A percentile compares a stretch with the other conserved stretches of the same genome.
Conservation (phyloP, 805 yeast species). For the Isabelozyma rhagii region DNA sequence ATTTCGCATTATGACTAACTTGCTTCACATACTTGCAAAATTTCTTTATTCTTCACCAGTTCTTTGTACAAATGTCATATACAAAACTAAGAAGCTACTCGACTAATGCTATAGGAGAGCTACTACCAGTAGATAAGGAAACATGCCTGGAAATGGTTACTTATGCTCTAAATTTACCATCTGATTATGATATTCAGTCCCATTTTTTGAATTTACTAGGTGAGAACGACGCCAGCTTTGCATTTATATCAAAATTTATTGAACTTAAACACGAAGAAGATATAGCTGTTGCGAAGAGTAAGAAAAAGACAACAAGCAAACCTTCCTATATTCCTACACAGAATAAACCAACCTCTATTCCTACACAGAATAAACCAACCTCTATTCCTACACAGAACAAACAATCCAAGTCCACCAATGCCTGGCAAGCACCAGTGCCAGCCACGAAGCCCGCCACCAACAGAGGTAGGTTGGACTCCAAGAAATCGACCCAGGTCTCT, state of each 20-base stretch:
- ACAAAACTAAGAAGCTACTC: slow-evolving; percentile 21
- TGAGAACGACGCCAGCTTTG: slow-evolving; percentile 50
- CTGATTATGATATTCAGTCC: slow-evolving; percentile 45
- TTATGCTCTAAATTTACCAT: slow-evolving; percentile 45
- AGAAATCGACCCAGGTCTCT: slow-evolving; percentile 41
- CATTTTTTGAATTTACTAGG: slow-evolving; percentile 59
- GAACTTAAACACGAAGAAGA: slow-evolving; percentile 33
- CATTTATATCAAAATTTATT: slow-evolving; percentile 45
- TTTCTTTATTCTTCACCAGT: neutral
- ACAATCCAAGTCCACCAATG: neutral
- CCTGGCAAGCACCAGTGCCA: slow-evolving; percentile 4
- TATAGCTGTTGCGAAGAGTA: slow-evolving; percentile 1
- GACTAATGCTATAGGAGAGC: slow-evolving; percentile 21
- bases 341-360: neutral
- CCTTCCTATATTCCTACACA: neutral
- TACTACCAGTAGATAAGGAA: slow-evolving; percentile 59
- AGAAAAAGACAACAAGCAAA: slow-evolving; percentile 7
- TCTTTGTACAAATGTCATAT: slow-evolving; percentile 4
- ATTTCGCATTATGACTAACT: neutral
- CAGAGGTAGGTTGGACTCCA: slow-evolving; percentile 3
- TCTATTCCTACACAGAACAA: neutral
- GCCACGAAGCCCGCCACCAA: slow-evolving; percentile 6
- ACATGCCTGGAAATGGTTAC: slow-evolving; percentile 53
- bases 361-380: neutral
- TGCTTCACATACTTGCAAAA: neutral